Evolutionary conservation across 208 protist species (phyloP), one percentile per base, ranked within the genome.

Genomic region (Blechomonas ayalai): DNA sequence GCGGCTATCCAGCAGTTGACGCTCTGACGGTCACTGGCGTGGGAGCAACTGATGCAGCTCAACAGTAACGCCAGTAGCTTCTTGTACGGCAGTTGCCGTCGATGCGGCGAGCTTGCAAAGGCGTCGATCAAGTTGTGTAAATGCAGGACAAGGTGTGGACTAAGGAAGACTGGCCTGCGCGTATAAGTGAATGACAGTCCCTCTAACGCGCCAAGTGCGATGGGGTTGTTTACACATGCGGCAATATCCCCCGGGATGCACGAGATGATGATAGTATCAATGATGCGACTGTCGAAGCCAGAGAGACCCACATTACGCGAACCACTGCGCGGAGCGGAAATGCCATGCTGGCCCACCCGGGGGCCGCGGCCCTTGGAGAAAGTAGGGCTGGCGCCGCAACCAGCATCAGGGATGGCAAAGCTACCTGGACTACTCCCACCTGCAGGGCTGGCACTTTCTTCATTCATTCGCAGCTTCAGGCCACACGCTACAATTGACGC

Each of bases 401-500:
- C n/a, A n/a, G n/a, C n/a, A n/a, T n/a, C n/a, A n/a, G n/a, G n/a
- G n/a, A n/a, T 10, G 31, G 13, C 10, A 13, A 34, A 34, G 31
- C 13, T 34, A 19, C 16, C 16, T 8, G 6, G 12, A 7, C 22
- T 12, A 12, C 22, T 32, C n/a, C 18, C 16, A 12, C 18, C 8
- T 19, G 41, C 13, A 25, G n/a, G 25, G 6, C 41, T 15, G 15
- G n/a, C 12, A 24, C 33, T 24, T 9, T 55, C 67, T 1, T 62
- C 62, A 24, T 60, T 44, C 5, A 40, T 36, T n/a, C 72, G 64
- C 39, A 92, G 59, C 51, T 82, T 67, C 36, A 92, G 49, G 28
- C 75, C 75, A 41, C 83, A 92, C 32, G 70, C 76, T 24, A 85
- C 72, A 5, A 92, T 63, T 1, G 78, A 62, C 9, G 83, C 74